Conservation (phyloP, 768 basidiomycete genomes). For the Auricularia heimuer region DNA sequence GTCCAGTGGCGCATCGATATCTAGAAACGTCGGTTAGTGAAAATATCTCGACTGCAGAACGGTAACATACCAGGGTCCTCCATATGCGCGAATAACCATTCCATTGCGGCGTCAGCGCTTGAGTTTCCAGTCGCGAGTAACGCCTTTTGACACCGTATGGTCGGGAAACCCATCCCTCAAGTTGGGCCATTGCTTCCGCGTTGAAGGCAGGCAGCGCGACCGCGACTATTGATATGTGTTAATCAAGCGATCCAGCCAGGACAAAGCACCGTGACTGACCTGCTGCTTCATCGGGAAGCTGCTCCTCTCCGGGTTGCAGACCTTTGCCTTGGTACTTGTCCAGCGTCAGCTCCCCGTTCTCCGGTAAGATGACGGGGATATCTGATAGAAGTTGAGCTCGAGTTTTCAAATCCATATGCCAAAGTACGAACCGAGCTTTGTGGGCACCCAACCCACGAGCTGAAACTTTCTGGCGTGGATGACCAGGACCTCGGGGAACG, state of each 20-base stretch:
- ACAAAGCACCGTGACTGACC: conserved; percentile 3
- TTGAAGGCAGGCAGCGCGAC: conserved; percentile 57
- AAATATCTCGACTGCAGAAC: neutral
- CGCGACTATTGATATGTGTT: conserved; percentile 11
- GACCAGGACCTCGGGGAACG: conserved; percentile 82
- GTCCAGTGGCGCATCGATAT: conserved; percentile 75
- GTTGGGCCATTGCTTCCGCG: conserved; percentile 56
- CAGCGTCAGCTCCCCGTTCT: conserved; percentile 47
- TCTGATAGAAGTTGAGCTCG: conserved; percentile 36
- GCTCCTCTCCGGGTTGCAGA: conserved; percentile 55
- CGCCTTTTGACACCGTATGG: conserved; percentile 79
- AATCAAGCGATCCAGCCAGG: conserved; percentile 3
- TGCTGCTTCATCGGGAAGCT: conserved; percentile 48
- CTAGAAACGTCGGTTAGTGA: conserved; percentile 29
- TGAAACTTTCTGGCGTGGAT: conserved; percentile 92
- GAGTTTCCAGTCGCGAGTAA: conserved; percentile 76
- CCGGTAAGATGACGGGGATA: conserved; percentile 70
- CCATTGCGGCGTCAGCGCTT: conserved; percentile 78
- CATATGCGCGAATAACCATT: conserved; percentile 93
- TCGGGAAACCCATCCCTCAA: conserved; percentile 91
- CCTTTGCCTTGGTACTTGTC: conserved; percentile 62
- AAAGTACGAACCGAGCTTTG: conserved; percentile 65
- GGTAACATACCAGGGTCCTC: conserved; percentile 71
- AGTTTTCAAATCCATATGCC: neutral
- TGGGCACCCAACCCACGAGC: conserved; percentile 92